Percentiles rank a stretch among this genome's conserved stretches.
Conservation (phyloP, 345 rosid genomes). For the Pistacia atlantica region DNA sequence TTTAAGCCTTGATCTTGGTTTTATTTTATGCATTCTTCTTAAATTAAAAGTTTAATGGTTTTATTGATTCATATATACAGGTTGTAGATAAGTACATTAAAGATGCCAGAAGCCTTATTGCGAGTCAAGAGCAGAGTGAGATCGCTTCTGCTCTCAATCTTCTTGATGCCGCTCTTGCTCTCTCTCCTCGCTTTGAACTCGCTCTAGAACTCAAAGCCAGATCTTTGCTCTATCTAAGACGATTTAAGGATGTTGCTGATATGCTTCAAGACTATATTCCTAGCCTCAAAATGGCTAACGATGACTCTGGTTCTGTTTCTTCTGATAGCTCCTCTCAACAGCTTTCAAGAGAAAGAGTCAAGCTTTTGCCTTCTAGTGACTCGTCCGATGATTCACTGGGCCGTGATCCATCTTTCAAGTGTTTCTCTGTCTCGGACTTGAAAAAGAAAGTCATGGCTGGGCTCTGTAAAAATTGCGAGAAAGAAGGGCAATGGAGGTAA, state of each 20-base stretch:
- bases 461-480: constrained; percentile 68
- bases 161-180: constrained; percentile 72
- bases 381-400: constrained; percentile 39
- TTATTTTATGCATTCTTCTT: not conserved
- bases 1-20: not conserved
- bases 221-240: constrained; percentile 60
- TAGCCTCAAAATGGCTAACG: constrained; percentile 57
- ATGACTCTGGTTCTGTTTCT: constrained; percentile 54
- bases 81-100: constrained; percentile 70
- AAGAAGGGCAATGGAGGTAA: constrained; percentile 94
- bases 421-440: constrained; percentile 87
- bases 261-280: constrained; percentile 92
- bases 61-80: constrained; percentile 30
- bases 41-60: not conserved
- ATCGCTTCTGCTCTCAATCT: constrained; percentile 66
- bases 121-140: constrained; percentile 62
- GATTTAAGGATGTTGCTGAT: constrained; percentile 75
- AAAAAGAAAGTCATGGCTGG: constrained; percentile 91
- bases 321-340: constrained; percentile 57
- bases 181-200: constrained; percentile 73
- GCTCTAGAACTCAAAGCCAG: constrained; percentile 87
- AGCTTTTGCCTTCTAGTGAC: constrained; percentile 47
- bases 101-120: constrained; percentile 73
- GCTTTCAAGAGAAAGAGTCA: constrained; percentile 53
- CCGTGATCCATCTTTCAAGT: constrained; percentile 63